Evolutionary conservation across 139 green algal genomes (phyloP), one percentile per base, ranked within the genome.

Genomic region (Haematococcus sp.): DNA sequence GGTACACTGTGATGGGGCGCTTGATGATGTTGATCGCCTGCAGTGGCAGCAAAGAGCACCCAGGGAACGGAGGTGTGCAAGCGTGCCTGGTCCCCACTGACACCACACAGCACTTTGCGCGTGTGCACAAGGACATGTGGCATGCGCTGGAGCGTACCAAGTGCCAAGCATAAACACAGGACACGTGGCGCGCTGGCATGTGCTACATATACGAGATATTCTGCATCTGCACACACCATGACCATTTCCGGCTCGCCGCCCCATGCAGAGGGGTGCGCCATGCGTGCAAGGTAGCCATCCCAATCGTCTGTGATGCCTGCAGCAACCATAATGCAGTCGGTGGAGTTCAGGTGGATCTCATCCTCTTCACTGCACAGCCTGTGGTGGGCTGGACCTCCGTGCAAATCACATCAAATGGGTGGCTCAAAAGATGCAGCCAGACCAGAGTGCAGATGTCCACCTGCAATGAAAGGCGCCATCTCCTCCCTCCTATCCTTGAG

Each of bases 201-300:
- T 49, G 40, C 40, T 49, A 49, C 40, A 49, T n/a, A n/a, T n/a
- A n/a, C n/a, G n/a, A n/a, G n/a, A n/a, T n/a, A n/a, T n/a, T n/a
- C n/a, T n/a, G n/a, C n/a, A n/a, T n/a, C n/a, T n/a, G n/a, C n/a
- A n/a, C 40, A 49, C 5, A 75, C 76, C 80, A 86, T 86, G 25
- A 80, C 33, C 76, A 86, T 75, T 68, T 86, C 80, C 0, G 80
- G 80, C 61, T 86, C 80, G 19, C 80, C 80, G 67, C 80, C 80
- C 80, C 80, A 86, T 13, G 77, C 76, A 28, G 71, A 72, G 0
- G 72, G 76, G 28, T 81, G 63, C 13, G 71, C 56, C 76, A 86
- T 86, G 11, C 28, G 58, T 1, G n/a, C 11, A 27, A 80, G 69
- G 73, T 86, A 86, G 25, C 77, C 76, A 1, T 82, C 76, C 61